A percentile compares a stretch with the other conserved stretches of the same genome.
Conservation (phyloP, 257 asterid species). For the Perilla frutescens region DNA sequence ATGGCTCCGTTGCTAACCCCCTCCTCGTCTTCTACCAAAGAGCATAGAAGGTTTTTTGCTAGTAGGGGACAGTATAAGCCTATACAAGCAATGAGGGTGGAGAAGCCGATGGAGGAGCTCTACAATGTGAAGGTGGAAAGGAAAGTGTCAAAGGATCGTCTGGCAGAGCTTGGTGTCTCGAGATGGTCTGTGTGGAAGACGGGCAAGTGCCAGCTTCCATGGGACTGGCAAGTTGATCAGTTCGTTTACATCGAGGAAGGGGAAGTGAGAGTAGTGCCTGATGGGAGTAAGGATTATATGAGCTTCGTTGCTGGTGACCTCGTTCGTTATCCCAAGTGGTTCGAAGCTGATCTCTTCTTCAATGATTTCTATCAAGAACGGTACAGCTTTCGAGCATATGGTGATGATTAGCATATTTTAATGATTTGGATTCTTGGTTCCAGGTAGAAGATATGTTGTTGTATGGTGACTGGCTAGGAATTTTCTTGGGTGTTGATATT, state of each 20-base stretch:
- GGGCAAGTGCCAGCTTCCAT: conserved; percentile 85
- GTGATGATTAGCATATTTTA: conserved; percentile 59
- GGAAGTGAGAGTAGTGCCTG: conserved; percentile 94
- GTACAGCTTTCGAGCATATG: conserved; percentile 82
- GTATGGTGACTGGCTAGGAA: neutral
- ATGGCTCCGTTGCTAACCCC: conserved; percentile 48
- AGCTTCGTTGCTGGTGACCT: conserved; percentile 87
- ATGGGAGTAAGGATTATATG: conserved; percentile 82
- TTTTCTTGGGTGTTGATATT: neutral
- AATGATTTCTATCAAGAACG: conserved; percentile 91
- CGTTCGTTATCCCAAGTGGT: conserved; percentile 94
- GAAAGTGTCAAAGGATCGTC: conserved; percentile 61
- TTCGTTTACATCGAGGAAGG: conserved; percentile 95
- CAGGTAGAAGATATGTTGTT: conserved; percentile 19
- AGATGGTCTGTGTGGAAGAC: conserved; percentile 94
- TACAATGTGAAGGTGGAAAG: conserved; percentile 86
- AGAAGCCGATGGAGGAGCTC: conserved; percentile 89
- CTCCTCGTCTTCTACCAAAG: conserved; percentile 41
- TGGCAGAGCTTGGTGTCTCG: conserved; percentile 72
- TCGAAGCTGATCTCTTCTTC: conserved; percentile 92
- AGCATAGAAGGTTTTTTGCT: conserved; percentile 20
- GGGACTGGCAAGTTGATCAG: conserved; percentile 99
- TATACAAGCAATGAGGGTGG: conserved; percentile 56
- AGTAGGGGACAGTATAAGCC: conserved; percentile 31
- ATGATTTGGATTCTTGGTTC: neutral